Percentiles rank a stretch among this genome's conserved stretches.
These are phyloP conservation scores for Penicillium daleae DNA, from an alignment of 495 filamentous ascomycete species.

Conservation along the genomic window DNA sequence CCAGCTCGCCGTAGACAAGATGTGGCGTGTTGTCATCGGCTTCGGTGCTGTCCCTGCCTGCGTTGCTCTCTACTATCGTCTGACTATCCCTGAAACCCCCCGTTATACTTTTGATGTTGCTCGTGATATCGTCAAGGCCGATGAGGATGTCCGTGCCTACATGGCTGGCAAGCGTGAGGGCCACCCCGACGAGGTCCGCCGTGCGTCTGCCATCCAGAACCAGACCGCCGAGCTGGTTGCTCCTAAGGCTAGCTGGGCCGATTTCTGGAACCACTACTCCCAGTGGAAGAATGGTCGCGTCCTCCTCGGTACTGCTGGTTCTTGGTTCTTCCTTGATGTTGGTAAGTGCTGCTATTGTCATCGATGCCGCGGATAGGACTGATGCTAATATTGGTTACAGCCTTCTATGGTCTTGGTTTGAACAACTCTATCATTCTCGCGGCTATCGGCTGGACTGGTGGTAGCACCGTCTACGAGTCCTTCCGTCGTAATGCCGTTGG, in stretches of 20 bases:
- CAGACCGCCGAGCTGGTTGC: constrained; percentile 48
- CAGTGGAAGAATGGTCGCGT: constrained; percentile 70
- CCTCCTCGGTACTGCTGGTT: constrained; percentile 77
- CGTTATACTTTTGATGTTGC: constrained; percentile 84
- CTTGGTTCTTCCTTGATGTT: constrained; percentile 80
- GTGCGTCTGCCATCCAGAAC: constrained; percentile 51
- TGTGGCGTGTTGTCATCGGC: constrained; percentile 81
- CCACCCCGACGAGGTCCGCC: constrained; percentile 63
- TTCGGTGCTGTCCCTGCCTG: constrained; percentile 78
- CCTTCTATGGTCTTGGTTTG: constrained; percentile 79
- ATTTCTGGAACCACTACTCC: constrained; percentile 67
- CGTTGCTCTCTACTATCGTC: constrained; percentile 79
- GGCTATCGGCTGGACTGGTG: constrained; percentile 68
- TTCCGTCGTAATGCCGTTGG: constrained; percentile 75
- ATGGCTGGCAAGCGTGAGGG: constrained; percentile 60
- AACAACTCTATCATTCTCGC: constrained; percentile 72
- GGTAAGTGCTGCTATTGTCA: constrained; percentile 24
- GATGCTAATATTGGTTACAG: constrained; percentile 42
- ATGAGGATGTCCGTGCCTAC: constrained; percentile 67
- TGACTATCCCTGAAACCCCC: constrained; percentile 85
- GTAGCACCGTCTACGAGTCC: constrained; percentile 60
- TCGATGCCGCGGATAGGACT: not conserved
- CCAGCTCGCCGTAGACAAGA: constrained; percentile 75
- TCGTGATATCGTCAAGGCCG: constrained; percentile 70
- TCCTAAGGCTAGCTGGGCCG: constrained; percentile 66